Base-by-base conservation (phyloP, 495 filamentous ascomycete genomes). In the Lophiostoma macrostomum region DNA sequence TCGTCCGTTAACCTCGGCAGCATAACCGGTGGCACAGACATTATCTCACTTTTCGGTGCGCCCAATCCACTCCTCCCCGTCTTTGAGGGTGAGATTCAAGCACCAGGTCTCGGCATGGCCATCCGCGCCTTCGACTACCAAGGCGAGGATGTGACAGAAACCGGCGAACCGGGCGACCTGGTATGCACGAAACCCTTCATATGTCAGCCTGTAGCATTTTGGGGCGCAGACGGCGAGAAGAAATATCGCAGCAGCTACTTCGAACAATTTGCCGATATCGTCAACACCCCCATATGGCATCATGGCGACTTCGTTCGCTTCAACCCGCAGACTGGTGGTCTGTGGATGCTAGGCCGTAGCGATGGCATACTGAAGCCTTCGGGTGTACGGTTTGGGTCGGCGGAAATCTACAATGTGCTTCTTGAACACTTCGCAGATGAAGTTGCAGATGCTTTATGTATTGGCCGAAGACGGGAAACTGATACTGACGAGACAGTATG, bases 251-350 rank as follows among this genome's bases (percentile, higher is more conserved):
- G 79, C 42, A 87, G 81, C 60, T 98, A 98, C 68, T 98, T 98
- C 60, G 87, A 91, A 48, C 78, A 80, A 11, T 96, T 96, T 61
- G 75, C 74, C 2, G 70, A 71, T 45, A 19, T 31, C 1, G 20
- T 14, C 3, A 40, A 35, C 0, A 30, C 48, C 7, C 40, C 43
- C 13, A 71, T 95, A 20, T 97, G 91, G 93, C 90, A 95, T 67
- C 93, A 98, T 65, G 93, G 93, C 2, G 93, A 98, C 66, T 96
- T 95, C 63, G 79, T 96, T 12, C 80, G 85, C 20, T 74, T 96
- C 58, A 82, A 88, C 60, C 79, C 81, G 0, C 56, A 74, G 14
- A 91, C 87, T 0, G 84, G 87, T 10, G 90, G 90, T 0, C 67
- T 96, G 46, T 69, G 84, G 34, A 93, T 96, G 90, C 74, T 95